Conservation (phyloP, 805 yeast genomes). For the Yarrowia sp. region DNA sequence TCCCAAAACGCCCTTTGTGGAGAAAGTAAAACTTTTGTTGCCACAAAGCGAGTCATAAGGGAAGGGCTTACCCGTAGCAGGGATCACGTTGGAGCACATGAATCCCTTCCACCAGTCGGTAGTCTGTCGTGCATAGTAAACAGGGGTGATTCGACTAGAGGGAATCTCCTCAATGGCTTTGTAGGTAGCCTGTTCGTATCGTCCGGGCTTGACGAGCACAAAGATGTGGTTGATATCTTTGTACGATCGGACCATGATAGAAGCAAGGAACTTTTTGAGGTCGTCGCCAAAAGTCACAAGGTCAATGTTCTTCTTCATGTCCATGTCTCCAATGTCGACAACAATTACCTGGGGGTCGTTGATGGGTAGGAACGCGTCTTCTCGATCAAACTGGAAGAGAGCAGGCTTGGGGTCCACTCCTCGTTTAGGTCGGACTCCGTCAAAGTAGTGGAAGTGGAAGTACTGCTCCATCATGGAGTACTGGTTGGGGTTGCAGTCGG, state of each 20-base stretch:
- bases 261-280: conserved; percentile 21
- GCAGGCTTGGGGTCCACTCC: conserved; percentile 25
- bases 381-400: conserved; percentile 4
- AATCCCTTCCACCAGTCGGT: conserved; percentile 27
- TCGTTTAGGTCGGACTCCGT: conserved; percentile 21
- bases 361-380: not conserved
- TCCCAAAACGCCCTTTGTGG: conserved; percentile 18
- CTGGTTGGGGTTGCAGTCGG: conserved; percentile 12
- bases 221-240: conserved; percentile 18
- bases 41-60: conserved; percentile 23
- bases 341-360: conserved; percentile 26
- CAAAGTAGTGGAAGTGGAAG: conserved; percentile 19
- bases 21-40: conserved; percentile 17
- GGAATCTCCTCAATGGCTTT: conserved; percentile 25
- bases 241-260: conserved; percentile 2
- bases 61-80: conserved; percentile 26
- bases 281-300: not conserved
- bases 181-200: conserved; percentile 24
- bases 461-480: conserved; percentile 27
- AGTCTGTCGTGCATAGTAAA: not conserved
- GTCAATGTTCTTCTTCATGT: conserved; percentile 17
- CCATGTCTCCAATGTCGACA: conserved; percentile 26
- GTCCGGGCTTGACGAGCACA: conserved; percentile 22
- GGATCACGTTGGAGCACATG: conserved; percentile 26
- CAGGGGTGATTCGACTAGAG: conserved; percentile 25